Evolutionary conservation across 2,329 filamentous ascomycete genomes (phyloP).

Genomic region (Penicillium fuscoglaucum): DNA sequence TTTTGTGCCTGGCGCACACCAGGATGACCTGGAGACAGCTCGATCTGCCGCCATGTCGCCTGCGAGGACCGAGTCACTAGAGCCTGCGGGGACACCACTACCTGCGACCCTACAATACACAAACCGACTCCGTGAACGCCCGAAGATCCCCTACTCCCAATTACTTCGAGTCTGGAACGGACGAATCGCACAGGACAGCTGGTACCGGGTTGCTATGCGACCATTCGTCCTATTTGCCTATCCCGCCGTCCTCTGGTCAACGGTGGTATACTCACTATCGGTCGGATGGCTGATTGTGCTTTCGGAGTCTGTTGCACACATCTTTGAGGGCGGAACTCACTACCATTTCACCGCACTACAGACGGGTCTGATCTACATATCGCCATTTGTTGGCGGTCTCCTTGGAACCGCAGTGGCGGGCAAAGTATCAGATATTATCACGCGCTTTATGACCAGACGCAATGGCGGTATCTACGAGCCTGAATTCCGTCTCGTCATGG

Average conservation of each 20-base stretch:
- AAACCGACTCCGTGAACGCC: constrained; percentile 64
- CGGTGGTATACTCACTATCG: constrained; percentile 80
- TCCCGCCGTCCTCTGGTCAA: constrained; percentile 84
- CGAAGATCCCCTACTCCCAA: constrained; percentile 69
- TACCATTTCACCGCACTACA: constrained; percentile 83
- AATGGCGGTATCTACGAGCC: constrained; percentile 96
- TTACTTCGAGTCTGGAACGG: constrained; percentile 77
- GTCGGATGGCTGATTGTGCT: constrained; percentile 95
- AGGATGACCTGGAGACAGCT: constrained; percentile 34
- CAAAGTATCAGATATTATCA: constrained; percentile 80
- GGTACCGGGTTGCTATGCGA: constrained; percentile 73
- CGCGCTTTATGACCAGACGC: constrained; percentile 74
- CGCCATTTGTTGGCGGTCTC: constrained; percentile 83
- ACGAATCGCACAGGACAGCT: constrained; percentile 73
- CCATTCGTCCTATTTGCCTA: constrained; percentile 87
- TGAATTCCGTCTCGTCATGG: constrained; percentile 90
- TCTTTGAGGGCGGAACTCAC: constrained; percentile 67
- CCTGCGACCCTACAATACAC: constrained; percentile 60
- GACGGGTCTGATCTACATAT: constrained; percentile 84
- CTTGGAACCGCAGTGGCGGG: constrained; percentile 91
- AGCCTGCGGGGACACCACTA: constrained; percentile 25
- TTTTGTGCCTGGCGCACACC: constrained; percentile 3
- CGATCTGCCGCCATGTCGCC: constrained; percentile 26
- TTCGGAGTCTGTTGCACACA: constrained; percentile 78
- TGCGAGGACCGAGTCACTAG: constrained; percentile 35